These are phyloP conservation scores for Mortierella sp. DNA, from an alignment of 371 early-diverging fungal genomes.

Conservation along the genomic window DNA sequence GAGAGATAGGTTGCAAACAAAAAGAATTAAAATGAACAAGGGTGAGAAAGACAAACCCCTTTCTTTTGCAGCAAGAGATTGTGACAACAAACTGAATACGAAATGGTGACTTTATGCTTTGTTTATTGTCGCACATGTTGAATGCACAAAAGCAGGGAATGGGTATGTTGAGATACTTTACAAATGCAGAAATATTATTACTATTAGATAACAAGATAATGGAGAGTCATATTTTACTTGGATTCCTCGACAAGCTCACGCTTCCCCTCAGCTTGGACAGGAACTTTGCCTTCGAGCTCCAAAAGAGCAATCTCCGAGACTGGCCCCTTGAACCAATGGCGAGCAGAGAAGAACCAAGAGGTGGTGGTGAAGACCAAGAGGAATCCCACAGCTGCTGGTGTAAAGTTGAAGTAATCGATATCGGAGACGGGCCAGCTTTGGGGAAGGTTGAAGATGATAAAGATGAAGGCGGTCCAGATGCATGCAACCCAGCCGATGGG, in stretches of 20 bases:
- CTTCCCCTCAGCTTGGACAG: constrained; percentile 21
- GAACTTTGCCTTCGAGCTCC: constrained; percentile 41
- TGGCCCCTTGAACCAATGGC: constrained; percentile 63
- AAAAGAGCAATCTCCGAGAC: constrained; percentile 50
- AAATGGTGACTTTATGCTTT: background rate
- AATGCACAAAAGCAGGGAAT: background rate
- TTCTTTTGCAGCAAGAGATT: background rate
- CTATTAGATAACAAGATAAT: background rate
- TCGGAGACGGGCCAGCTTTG: constrained; percentile 44
- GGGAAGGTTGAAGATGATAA: constrained; percentile 62
- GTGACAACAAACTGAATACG: background rate
- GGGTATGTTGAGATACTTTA: constrained; percentile 14
- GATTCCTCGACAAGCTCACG: constrained; percentile 23
- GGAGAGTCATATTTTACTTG: constrained; percentile 13
- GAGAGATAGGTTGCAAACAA: too few species aligned
- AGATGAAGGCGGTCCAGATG: constrained; percentile 61
- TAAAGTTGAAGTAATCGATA: constrained; percentile 64
- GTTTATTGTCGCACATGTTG: background rate
- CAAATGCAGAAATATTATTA: background rate
- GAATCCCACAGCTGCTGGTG: constrained; percentile 66
- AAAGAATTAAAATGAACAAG: too few species aligned
- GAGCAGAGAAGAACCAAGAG: constrained; percentile 62
- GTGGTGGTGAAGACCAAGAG: constrained; percentile 60
- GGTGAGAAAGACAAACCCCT: background rate
- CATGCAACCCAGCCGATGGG: constrained; percentile 56